phyloP scores from a whole-genome alignment of 2,329 filamentous ascomycete genomes.

The Myriosclerotinia scirpicola region DNA sequence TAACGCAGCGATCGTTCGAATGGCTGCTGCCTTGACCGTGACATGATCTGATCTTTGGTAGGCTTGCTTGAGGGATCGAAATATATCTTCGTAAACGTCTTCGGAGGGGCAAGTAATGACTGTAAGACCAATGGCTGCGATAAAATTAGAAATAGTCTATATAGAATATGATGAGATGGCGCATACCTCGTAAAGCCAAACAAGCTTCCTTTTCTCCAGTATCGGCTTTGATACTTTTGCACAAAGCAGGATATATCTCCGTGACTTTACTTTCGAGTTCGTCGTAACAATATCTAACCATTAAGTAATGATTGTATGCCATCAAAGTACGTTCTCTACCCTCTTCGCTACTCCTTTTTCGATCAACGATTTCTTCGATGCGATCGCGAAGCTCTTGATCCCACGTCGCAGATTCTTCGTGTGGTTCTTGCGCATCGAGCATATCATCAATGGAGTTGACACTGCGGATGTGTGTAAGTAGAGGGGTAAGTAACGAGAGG shows the following conservation, averaged over 20 bases:
- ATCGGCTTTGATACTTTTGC: constrained; percentile 63
- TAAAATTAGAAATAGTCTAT: constrained; percentile 3
- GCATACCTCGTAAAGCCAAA: constrained; percentile 57
- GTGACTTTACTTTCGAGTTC: constrained; percentile 54
- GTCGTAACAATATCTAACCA: constrained; percentile 60
- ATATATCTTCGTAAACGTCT: constrained; percentile 58
- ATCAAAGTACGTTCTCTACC: constrained; percentile 61
- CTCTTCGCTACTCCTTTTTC: constrained; percentile 65
- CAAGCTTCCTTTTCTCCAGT: constrained; percentile 62
- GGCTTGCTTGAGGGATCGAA: constrained; percentile 55
- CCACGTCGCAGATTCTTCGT: constrained; percentile 51
- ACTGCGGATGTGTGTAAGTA: constrained; percentile 10
- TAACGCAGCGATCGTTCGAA: constrained; percentile 62
- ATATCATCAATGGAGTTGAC: constrained; percentile 38
- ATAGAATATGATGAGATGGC: neutral
- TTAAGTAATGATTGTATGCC: constrained; percentile 59
- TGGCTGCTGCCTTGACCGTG: constrained; percentile 61
- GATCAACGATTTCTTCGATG: constrained; percentile 64
- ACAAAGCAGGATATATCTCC: constrained; percentile 59
- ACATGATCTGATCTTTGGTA: constrained; percentile 60
- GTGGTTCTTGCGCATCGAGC: constrained; percentile 46
- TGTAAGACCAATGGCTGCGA: constrained; percentile 58
- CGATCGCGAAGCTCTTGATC: constrained; percentile 56
- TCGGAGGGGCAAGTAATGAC: constrained; percentile 62
- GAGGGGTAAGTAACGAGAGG: neutral